These are phyloP conservation scores for Tricholoma matsutake DNA, from an alignment of 768 basidiomycete genomes.

Conservation along the genomic window DNA sequence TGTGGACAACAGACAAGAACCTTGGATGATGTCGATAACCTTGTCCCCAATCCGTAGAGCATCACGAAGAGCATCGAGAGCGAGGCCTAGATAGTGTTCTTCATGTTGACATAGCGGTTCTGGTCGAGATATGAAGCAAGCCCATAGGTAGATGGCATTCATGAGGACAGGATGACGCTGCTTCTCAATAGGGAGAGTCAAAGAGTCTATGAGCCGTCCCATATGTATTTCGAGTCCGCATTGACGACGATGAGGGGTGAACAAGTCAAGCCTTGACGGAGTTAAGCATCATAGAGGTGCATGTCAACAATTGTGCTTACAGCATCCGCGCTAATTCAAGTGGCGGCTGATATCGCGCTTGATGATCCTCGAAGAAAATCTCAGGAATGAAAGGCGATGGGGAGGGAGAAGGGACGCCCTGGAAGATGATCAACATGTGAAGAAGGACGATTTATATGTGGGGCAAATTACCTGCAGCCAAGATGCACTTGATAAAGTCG, in stretches of 20 bases:
- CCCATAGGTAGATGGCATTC: constrained; percentile 82
- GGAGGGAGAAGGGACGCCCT: constrained; percentile 46
- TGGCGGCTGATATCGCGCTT: constrained; percentile 45
- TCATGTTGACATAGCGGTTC: constrained; percentile 70
- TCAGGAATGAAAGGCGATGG: constrained; percentile 47
- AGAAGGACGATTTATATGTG: constrained; percentile 3
- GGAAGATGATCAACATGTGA: constrained; percentile 15
- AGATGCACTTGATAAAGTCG: constrained; percentile 49
- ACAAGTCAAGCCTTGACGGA: constrained; percentile 64
- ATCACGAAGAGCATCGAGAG: constrained; percentile 61
- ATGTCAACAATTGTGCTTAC: constrained; percentile 37
- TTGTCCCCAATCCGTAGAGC: constrained; percentile 55
- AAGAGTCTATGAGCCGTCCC: constrained; percentile 59
- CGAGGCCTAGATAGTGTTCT: constrained; percentile 61
- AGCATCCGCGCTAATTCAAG: constrained; percentile 64
- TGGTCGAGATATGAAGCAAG: constrained; percentile 75
- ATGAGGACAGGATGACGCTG: constrained; percentile 75
- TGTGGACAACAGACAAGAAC: constrained; percentile 69
- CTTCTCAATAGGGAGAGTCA: constrained; percentile 49
- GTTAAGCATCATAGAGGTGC: constrained; percentile 8
- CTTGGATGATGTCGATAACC: constrained; percentile 70
- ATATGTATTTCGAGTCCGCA: constrained; percentile 70
- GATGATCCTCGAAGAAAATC: constrained; percentile 50
- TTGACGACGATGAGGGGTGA: constrained; percentile 72
- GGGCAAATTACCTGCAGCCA: constrained; percentile 39